Evolutionary conservation across 768 basidiomycete species (phyloP), one percentile per base, ranked within the genome.

Genomic region (Boletus pseudopeckii): DNA sequence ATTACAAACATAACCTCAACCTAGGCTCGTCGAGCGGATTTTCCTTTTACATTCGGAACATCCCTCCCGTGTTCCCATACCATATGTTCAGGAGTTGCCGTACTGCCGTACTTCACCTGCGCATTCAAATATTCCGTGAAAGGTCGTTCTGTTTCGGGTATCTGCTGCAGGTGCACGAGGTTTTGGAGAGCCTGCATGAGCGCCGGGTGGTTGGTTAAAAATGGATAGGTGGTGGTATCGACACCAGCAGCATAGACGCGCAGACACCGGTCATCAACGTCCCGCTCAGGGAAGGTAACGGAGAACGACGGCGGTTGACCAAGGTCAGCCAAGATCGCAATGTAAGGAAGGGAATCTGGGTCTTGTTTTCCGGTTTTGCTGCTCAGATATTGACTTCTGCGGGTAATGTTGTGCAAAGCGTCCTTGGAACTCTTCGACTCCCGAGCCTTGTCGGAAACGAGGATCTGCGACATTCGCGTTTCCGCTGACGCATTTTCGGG

Each of bases 361-460:
- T 28, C 28, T 28, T 28, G 28, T 28, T 28, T 28, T 9, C 28
- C 28, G 28, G 1, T 8, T 9, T 28, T 9, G 28, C 28, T 4
- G 28, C 28, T 28, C 28, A 56, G 5, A 14, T 15, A 11, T 8
- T 26, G 1, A 6, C 43, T 0, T 18, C 24, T 33, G 20, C 55
- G 52, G 1, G 42, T 47, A 15, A 61, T 53, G 1, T 14, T 3
- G 17, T 13, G 8, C 24, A 60, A 26, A 0, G 0, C 33, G 0
- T 9, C 6, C 5, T 30, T 53, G 4, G 50, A 53, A 5, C 5
- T 2, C 20, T 2, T 36, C 4, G 50, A 52, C n/a, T 24, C 17
- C 1, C 45, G 47, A 17, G 52, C 50, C 44, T 63, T 58, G 47
- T 63, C 61, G 5, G 61, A 63, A 38, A 65, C 47, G 26, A 66